phyloP scores from a whole-genome alignment of 768 basidiomycete genomes.

The Suillus lakei region DNA sequence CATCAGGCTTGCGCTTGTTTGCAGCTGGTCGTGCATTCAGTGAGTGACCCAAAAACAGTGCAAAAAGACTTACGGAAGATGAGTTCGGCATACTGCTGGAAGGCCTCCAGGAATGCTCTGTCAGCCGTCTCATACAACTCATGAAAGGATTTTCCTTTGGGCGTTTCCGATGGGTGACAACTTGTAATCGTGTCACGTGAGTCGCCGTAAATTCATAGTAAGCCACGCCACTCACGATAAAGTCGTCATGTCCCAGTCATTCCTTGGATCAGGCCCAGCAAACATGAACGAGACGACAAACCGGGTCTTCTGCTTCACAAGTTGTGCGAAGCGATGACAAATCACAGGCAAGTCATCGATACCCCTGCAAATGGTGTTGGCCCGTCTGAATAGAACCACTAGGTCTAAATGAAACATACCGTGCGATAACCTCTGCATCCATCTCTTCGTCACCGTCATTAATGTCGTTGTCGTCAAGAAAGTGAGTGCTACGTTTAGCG shows the following conservation, averaged over 20 bases:
- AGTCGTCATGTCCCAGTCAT: constrained; percentile 11
- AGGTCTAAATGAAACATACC: neutral
- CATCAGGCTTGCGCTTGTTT: neutral
- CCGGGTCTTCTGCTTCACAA: neutral
- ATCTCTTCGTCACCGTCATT: no score
- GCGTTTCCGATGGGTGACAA: no score
- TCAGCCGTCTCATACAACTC: neutral
- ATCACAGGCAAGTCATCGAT: constrained; percentile 8
- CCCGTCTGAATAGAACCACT: no score
- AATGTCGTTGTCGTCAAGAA: no score
- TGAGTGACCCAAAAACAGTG: neutral
- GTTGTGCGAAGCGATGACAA: neutral
- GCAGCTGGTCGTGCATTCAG: neutral
- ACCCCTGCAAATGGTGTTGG: neutral
- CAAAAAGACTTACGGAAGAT: neutral
- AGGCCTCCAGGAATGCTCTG: neutral
- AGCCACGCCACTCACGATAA: constrained; percentile 3
- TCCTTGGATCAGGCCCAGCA: constrained; percentile 8
- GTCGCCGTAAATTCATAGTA: neutral
- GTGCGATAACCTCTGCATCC: neutral
- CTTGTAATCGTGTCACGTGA: neutral
- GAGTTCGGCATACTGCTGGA: constrained; percentile 7
- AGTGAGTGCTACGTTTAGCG: no score
- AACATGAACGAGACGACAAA: constrained; percentile 3
- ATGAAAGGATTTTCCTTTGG: constrained; percentile 3